Percentiles rank a stretch among this genome's conserved stretches.
phyloP scores from a whole-genome alignment of 768 basidiomycete genomes.

The Amanita pseudoporphyria region DNA sequence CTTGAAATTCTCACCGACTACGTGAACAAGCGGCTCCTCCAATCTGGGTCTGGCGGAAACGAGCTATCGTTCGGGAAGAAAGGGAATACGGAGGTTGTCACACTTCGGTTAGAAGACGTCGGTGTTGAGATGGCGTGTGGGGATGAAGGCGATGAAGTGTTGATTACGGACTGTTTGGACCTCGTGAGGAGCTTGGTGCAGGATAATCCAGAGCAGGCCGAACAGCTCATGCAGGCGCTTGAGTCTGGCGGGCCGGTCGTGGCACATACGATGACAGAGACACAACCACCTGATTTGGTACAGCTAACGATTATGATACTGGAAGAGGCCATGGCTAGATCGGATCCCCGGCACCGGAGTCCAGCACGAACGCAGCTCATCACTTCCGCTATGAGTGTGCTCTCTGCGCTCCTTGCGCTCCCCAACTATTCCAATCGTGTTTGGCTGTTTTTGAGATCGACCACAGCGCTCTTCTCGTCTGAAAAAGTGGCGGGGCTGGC shows the following conservation, averaged over 20 bases:
- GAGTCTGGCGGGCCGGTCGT: conserved; percentile 49
- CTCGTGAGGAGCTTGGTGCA: conserved; percentile 71
- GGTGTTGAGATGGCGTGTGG: conserved; percentile 53
- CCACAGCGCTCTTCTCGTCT: conserved; percentile 65
- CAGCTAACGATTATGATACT: conserved; percentile 75
- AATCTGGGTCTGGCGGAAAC: conserved; percentile 25
- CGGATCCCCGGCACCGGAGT: conserved; percentile 26
- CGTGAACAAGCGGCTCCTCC: conserved; percentile 46
- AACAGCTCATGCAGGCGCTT: conserved; percentile 56
- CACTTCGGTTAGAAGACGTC: conserved; percentile 53
- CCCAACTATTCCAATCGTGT: conserved; percentile 74
- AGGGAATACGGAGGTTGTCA: conserved; percentile 26
- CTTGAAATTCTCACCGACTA: conserved; percentile 77
- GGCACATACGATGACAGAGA: conserved; percentile 39
- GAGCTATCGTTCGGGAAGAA: conserved; percentile 46
- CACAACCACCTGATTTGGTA: conserved; percentile 60
- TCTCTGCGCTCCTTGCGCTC: conserved; percentile 65
- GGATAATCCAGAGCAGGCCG: conserved; percentile 55
- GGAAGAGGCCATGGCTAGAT: conserved; percentile 63
- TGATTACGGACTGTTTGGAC: conserved; percentile 68
- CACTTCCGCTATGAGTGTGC: conserved; percentile 73
- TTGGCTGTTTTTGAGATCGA: conserved; percentile 82
- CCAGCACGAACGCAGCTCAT: conserved; percentile 54
- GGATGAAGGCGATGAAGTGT: conserved; percentile 46
- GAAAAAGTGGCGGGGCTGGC: conserved; percentile 46